Conservation (phyloP, 208 protist genomes). For the Vickermania ingenoplastis region DNA sequence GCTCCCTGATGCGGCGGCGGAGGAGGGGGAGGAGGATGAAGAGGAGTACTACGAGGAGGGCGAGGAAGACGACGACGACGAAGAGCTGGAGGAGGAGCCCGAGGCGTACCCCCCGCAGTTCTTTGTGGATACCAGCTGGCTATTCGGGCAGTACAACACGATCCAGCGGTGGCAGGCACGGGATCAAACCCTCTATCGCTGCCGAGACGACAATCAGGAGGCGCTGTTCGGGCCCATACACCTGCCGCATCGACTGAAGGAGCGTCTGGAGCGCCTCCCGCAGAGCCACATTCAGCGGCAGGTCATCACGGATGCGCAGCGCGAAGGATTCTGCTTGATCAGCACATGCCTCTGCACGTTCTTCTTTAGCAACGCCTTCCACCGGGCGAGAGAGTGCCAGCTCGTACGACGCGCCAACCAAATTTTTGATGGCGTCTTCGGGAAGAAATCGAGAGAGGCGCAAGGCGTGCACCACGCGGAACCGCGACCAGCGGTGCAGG, state of each 20-base stretch:
- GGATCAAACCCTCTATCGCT: conserved; percentile 37
- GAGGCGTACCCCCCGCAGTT: conserved; percentile 1
- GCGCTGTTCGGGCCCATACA: conserved; percentile 10
- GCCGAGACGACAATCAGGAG: conserved; percentile 48
- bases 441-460: conserved; percentile 8
- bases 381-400: conserved; percentile 25
- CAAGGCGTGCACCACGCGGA: background rate
- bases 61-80: conserved; percentile 12
- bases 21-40: too few relatives aligned
- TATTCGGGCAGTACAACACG: conserved; percentile 38
- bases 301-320: conserved; percentile 59
- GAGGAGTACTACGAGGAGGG: conserved; percentile 12
- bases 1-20: too few relatives aligned
- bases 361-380: conserved; percentile 68
- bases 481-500: background rate
- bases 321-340: conserved; percentile 76
- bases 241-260: conserved; percentile 4
- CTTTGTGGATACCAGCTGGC: conserved; percentile 59
- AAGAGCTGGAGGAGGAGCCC: conserved; percentile 6
- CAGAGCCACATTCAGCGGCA: conserved; percentile 12
- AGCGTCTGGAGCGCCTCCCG: conserved; percentile 5
- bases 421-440: conserved; percentile 62
- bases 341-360: conserved; percentile 70
- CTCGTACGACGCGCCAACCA: conserved; percentile 40
- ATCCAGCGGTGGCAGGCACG: conserved; percentile 60